Base-by-base conservation (phyloP, 345 rosid genomes). In the Ceriops zippeliana region DNA sequence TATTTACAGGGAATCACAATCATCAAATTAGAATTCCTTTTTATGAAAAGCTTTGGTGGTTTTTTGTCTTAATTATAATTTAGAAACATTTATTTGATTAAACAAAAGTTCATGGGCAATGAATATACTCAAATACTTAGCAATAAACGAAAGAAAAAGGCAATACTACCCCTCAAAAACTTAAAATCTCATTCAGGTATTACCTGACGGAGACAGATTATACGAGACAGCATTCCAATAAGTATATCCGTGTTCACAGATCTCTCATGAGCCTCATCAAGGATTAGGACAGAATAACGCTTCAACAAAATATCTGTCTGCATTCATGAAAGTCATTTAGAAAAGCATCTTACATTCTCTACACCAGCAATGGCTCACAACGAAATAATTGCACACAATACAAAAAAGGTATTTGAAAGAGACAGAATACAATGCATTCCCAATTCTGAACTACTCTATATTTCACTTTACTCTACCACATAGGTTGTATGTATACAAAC, bases 261-360 rank as follows among this genome's bases (percentile, higher is more conserved):
- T 79, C 98, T 87, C 76, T 93, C 98, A 75, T 93, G 98, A 70
- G 97, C 97, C 81, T 93, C 97, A 70, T 90, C 97, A 65, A 93
- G 85, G 72, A 93, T 81, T 69, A 93, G 80, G 77, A 90, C 89
- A 5, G 96, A 93, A 83, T 93, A 93, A 52, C 86, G 86, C 75
- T 79, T 89, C 86, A 93, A 72, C 26, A 89, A 65, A 82, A 87
- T 72, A 71, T 93, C 98, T 80, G 67, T 86, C 97, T 93, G 89
- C 86, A 80, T 56, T 53, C 72, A 75, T 31, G 74, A 34, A 58
- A 79, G 27, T 16, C 13, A 5, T n/a, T 27, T 10, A 52, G 66
- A 27, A 26, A n/a, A 21, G 15, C 49, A 21, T n/a, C 53, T 28
- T 52, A 51, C 42, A 67, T 32, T 22, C 19, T 38, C 15, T 15